Percentiles rank a stretch among this genome's conserved stretches.
Evolutionary conservation across 306 rosid genomes (phyloP).

Genomic region (Phaseolus lunatus): DNA sequence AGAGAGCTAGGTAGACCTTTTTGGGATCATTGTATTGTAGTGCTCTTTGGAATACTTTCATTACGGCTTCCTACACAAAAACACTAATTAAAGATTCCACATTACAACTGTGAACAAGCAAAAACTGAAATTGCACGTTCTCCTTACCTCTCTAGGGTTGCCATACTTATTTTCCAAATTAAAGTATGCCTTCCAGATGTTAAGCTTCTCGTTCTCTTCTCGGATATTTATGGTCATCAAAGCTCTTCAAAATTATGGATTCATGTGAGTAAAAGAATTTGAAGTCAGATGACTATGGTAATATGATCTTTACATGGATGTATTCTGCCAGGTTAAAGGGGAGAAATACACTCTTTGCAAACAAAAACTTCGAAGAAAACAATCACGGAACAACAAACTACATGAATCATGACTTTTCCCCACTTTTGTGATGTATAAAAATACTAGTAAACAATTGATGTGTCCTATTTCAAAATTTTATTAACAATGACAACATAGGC

Average conservation of each 20-base stretch:
- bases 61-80: constrained; percentile 73
- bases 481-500: neutral
- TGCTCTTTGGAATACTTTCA: constrained; percentile 81
- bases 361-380: constrained; percentile 1
- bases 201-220: constrained; percentile 92
- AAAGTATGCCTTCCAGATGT: constrained; percentile 90
- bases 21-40: constrained; percentile 80
- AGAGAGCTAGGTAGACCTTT: constrained; percentile 78
- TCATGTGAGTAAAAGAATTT: constrained; percentile 20
- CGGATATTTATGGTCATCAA: constrained; percentile 83
- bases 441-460: neutral
- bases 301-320: constrained; percentile 20
- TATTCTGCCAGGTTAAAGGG: constrained; percentile 15
- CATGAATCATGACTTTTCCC: neutral
- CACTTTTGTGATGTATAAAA: neutral
- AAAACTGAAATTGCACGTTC: constrained; percentile 3
- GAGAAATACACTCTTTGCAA: neutral
- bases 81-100: constrained; percentile 27
- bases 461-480: neutral
- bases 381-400: neutral
- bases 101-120: constrained; percentile 14
- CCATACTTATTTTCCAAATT: constrained; percentile 90
- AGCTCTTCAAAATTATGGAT: constrained; percentile 66
- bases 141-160: constrained; percentile 80
- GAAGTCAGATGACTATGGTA: constrained; percentile 21